Evolutionary conservation across 305 asterid genomes (phyloP).

Genomic region (Fraxinus floribunda): DNA sequence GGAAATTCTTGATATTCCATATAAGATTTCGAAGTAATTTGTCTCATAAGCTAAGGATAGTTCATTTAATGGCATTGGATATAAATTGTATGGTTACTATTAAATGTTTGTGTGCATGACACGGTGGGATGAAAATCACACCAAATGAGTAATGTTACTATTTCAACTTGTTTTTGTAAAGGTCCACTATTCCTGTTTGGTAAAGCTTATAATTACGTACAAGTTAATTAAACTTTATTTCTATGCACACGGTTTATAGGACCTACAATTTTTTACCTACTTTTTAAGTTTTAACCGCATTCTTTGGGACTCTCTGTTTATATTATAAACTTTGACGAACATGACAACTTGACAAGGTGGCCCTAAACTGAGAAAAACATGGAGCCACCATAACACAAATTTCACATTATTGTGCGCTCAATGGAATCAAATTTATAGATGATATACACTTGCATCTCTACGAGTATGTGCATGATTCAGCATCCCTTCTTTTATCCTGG

Average conservation of each 20-base stretch:
- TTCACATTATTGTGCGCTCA: neutral
- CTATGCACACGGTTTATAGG: neutral
- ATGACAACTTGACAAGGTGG: neutral
- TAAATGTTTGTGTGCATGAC: neutral
- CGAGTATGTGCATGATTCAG: neutral
- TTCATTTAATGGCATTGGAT: neutral
- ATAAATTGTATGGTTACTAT: neutral
- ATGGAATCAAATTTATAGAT: neutral
- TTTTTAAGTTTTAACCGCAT: neutral
- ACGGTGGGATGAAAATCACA: neutral
- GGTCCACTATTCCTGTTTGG: neutral
- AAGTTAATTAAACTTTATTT: neutral
- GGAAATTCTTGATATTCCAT: neutral
- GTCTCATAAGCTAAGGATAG: neutral
- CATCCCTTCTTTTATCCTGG: neutral
- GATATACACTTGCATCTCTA: neutral
- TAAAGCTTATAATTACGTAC: neutral
- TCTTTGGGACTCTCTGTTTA: neutral
- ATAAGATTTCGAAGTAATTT: neutral
- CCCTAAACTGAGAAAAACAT: neutral
- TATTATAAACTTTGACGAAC: neutral
- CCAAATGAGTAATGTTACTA: neutral
- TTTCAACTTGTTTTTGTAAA: neutral
- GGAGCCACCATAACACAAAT: neutral
- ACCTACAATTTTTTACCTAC: conserved; percentile 29